Conservation (phyloP, 768 basidiomycete genomes). For the Hirschioporus abietinus region DNA sequence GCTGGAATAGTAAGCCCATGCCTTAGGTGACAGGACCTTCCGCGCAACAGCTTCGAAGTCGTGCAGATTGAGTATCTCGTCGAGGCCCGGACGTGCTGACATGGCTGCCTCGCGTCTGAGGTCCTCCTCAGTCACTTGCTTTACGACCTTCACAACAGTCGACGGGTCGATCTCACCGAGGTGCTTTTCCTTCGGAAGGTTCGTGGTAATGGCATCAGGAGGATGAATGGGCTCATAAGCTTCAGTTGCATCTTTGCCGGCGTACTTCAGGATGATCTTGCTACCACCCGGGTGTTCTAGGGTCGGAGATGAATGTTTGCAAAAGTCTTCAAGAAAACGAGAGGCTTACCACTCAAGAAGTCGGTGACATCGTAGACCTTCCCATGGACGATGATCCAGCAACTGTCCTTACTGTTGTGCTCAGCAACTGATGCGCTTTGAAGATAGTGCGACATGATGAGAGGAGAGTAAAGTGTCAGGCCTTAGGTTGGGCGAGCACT, state of each 20-base stretch:
- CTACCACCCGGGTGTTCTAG: conserved; percentile 34
- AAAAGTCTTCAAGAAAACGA: not conserved
- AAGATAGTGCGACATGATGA: not conserved
- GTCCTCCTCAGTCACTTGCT: conserved; percentile 21
- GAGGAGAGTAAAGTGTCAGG: not conserved
- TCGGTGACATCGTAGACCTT: conserved; percentile 42
- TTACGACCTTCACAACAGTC: conserved; percentile 11
- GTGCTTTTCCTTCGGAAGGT: conserved; percentile 29
- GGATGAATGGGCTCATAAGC: conserved; percentile 35
- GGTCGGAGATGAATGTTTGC: not conserved
- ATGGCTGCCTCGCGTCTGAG: conserved; percentile 21
- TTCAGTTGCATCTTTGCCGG: conserved; percentile 44
- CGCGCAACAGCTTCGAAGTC: conserved; percentile 39
- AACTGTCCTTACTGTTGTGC: conserved; percentile 24
- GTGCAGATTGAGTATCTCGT: conserved; percentile 32
- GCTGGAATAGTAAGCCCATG: conserved; percentile 37
- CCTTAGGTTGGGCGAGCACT: not conserved
- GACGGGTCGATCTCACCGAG: conserved; percentile 29
- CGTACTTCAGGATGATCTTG: conserved; percentile 49
- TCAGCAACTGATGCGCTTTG: conserved; percentile 13
- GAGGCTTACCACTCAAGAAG: conserved; percentile 27
- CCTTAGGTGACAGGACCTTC: conserved; percentile 29
- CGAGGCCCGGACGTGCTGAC: conserved; percentile 21
- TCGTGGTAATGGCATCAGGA: conserved; percentile 30
- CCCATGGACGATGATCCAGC: conserved; percentile 34